These are phyloP conservation scores for Macrolepiota dolichaula DNA, from an alignment of 768 basidiomycete genomes.

Conservation along the genomic window DNA sequence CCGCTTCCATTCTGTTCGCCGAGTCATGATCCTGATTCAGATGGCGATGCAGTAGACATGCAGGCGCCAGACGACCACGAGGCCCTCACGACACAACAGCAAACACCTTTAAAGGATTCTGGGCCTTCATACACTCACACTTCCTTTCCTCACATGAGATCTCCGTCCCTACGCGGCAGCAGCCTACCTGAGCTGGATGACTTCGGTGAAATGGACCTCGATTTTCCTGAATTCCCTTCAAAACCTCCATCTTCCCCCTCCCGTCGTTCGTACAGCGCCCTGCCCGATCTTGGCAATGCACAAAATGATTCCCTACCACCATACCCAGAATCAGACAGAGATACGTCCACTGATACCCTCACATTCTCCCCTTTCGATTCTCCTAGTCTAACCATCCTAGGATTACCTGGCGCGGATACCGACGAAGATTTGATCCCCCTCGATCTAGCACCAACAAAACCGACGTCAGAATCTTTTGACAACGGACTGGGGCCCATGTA, in stretches of 20 bases:
- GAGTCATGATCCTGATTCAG: background rate
- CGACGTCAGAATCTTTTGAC: constrained; percentile 13
- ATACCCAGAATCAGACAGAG: background rate
- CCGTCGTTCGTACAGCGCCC: constrained; percentile 2
- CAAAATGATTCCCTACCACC: background rate
- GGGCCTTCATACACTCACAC: background rate
- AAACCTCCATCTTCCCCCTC: constrained; percentile 5
- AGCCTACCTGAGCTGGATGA: constrained; percentile 2
- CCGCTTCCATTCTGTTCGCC: background rate
- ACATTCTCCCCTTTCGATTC: constrained; percentile 18
- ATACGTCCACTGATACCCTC: constrained; percentile 4
- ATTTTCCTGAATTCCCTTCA: background rate
- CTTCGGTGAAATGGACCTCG: background rate
- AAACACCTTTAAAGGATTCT: background rate
- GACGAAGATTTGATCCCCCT: constrained; percentile 28
- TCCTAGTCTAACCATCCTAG: constrained; percentile 21
- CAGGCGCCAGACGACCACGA: background rate
- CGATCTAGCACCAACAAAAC: constrained; percentile 22
- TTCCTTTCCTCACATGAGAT: background rate
- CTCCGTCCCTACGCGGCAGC: background rate
- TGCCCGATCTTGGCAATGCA: background rate
- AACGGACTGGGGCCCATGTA: constrained; percentile 14
- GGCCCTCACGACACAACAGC: background rate
- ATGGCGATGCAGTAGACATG: background rate
- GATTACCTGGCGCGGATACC: constrained; percentile 31